Evolutionary conservation across 768 basidiomycete genomes (phyloP).

Genomic region (Psilocybe sp.): DNA sequence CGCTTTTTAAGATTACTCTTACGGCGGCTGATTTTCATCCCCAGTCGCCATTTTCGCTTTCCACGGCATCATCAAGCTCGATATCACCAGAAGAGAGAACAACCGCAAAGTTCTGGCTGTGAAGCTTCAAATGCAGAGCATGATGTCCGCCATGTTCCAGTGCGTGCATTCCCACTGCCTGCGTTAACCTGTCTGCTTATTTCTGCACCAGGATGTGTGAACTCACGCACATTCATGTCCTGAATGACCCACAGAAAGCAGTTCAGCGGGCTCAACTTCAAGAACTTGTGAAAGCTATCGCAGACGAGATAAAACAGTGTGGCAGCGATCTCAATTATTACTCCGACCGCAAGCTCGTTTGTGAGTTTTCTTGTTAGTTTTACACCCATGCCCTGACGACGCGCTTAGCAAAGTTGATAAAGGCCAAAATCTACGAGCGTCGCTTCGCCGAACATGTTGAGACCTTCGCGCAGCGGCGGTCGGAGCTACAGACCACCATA

Average conservation of each 20-base stretch:
- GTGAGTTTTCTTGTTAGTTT: slow-evolving; percentile 12
- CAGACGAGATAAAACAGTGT: slow-evolving; percentile 33
- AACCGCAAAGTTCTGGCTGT: slow-evolving; percentile 39
- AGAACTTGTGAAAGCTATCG: slow-evolving; percentile 22
- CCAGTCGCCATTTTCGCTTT: slow-evolving; percentile 41
- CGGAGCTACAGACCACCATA: slow-evolving; percentile 29
- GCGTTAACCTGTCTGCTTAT: not conserved
- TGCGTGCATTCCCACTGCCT: slow-evolving; percentile 18
- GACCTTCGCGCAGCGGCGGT: slow-evolving; percentile 26
- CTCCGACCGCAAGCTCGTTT: slow-evolving; percentile 28
- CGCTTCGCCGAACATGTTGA: slow-evolving; percentile 27
- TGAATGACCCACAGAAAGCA: slow-evolving; percentile 20
- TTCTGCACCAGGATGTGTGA: slow-evolving; percentile 10
- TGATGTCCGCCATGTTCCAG: slow-evolving; percentile 43
- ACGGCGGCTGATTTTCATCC: not conserved
- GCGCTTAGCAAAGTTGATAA: slow-evolving; percentile 23
- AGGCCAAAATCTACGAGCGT: slow-evolving; percentile 30
- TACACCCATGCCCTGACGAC: not conserved
- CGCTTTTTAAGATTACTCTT: too few relatives aligned
- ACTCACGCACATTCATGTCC: slow-evolving; percentile 6
- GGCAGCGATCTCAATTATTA: slow-evolving; percentile 38
- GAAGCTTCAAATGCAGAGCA: slow-evolving; percentile 40
- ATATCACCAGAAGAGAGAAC: slow-evolving; percentile 38
- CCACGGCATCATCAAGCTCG: slow-evolving; percentile 36
- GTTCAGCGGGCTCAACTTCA: slow-evolving; percentile 24